These are phyloP conservation scores for Trichoderma sp. DNA, from an alignment of 2,329 filamentous ascomycete species.

Conservation along the genomic window DNA sequence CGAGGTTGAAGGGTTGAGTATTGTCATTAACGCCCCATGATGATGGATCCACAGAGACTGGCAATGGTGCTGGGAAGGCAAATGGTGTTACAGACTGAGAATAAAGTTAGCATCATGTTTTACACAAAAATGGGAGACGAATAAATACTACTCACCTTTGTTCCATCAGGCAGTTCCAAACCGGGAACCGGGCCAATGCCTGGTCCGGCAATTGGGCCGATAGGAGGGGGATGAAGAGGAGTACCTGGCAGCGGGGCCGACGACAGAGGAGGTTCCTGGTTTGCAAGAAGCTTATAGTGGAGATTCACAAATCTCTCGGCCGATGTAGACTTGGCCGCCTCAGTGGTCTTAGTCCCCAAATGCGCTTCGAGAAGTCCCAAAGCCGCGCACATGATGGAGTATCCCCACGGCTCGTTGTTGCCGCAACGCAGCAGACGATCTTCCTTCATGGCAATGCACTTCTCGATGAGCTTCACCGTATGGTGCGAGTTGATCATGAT, in stretches of 20 bases:
- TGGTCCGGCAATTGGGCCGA: slow-evolving; percentile 23
- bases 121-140: slow-evolving; percentile 19
- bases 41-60: slow-evolving; percentile 36
- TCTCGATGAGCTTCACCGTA: slow-evolving; percentile 59
- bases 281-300: slow-evolving; percentile 55
- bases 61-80: slow-evolving; percentile 36
- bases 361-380: slow-evolving; percentile 58
- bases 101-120: background rate
- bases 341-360: slow-evolving; percentile 54
- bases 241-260: slow-evolving; percentile 30
- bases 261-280: slow-evolving; percentile 47
- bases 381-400: slow-evolving; percentile 61
- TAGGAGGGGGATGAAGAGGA: slow-evolving; percentile 24
- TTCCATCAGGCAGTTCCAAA: slow-evolving; percentile 36
- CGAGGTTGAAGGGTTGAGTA: slow-evolving; percentile 46
- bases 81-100: slow-evolving; percentile 43
- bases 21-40: slow-evolving; percentile 37
- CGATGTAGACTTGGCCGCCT: slow-evolving; percentile 56
- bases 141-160: slow-evolving; percentile 36
- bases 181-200: slow-evolving; percentile 31
- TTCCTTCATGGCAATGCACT: slow-evolving; percentile 59
- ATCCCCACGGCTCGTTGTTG: slow-evolving; percentile 63
- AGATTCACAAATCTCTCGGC: slow-evolving; percentile 59
- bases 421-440: slow-evolving; percentile 59
- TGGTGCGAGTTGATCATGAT: slow-evolving; percentile 61